These are phyloP conservation scores for Aspergillus phoenicis DNA, from an alignment of 2,329 filamentous ascomycete genomes.

Conservation along the genomic window DNA sequence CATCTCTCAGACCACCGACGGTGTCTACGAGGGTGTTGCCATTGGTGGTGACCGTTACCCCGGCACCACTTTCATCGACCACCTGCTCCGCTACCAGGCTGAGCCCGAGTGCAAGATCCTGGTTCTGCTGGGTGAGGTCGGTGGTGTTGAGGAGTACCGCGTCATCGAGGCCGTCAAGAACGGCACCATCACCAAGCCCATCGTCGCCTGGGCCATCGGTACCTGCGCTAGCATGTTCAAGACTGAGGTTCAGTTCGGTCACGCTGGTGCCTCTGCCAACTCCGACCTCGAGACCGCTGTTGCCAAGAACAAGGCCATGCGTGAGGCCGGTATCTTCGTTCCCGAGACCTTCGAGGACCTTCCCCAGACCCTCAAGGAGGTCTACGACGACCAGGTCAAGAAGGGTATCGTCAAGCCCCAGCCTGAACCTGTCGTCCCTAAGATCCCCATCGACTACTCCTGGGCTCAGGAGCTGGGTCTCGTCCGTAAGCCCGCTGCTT, in stretches of 20 bases:
- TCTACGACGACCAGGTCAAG: constrained; percentile 88
- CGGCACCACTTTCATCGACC: constrained; percentile 98
- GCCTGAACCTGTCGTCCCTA: constrained; percentile 88
- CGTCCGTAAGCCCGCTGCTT: constrained; percentile 98
- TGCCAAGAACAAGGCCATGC: constrained; percentile 96
- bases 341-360: constrained; percentile 97
- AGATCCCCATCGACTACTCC: constrained; percentile 99
- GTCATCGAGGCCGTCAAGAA: constrained; percentile 97
- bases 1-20: constrained; percentile 91
- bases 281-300: constrained; percentile 97
- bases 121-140: constrained; percentile 92
- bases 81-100: constrained; percentile 92
- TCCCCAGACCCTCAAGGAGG: constrained; percentile 70
- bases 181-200: constrained; percentile 94
- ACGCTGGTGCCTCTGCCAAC: constrained; percentile 98
- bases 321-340: constrained; percentile 89
- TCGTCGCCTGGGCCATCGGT: constrained; percentile 98
- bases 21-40: constrained; percentile 98
- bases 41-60: constrained; percentile 99
- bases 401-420: constrained; percentile 82
- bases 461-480: constrained; percentile 99
- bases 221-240: constrained; percentile 99
- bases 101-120: constrained; percentile 98
- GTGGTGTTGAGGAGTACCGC: constrained; percentile 99
- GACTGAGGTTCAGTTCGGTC: constrained; percentile 99